Evolutionary conservation across 202 grass and related monocot species (phyloP), one percentile per base, ranked within the genome.

Genomic region (Schoenoplectus tabernaemontani): DNA sequence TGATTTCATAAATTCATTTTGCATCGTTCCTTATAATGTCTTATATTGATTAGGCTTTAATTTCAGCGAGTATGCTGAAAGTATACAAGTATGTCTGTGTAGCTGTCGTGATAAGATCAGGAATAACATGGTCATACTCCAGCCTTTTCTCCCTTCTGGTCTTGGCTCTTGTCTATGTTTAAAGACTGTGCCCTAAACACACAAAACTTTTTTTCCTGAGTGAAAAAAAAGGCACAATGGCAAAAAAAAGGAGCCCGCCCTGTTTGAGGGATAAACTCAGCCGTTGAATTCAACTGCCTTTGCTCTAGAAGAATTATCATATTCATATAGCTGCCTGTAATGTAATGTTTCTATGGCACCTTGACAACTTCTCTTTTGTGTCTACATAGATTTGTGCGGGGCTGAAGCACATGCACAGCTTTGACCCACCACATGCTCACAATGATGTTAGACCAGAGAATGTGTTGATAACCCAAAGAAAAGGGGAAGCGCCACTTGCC

Each of bases 371-470:
- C 59, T 66, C 1, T 24, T 87, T 87, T 76, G 64, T 65, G 5
- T 72, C 62, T 64, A 79, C 86, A 37, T 78, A 97, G 93, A 80
- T 97, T 59, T 97, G 91, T 88, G 89, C 82, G 59, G 93, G 89
- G 66, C 23, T 97, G 66, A 93, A 93, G 73, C 85, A 97, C 61
- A 91, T 97, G 93, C 93, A 97, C 83, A 91, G 89, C 82, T 97
- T 93, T 85, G 93, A 97, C 32, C 93, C 89, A 41, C 88, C 93
- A 46, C 91, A 90, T 83, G 91, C 91, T 32, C 93, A 93, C 72
- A 97, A 97, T 78, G 93, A 84, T 48, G 91, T 97, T 42, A 93
- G 91, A 77, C 93, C 93, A 61, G 91, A 84, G 61, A 97, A 93
- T 78, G 84, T 97, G 42, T 86, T 97, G 47, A 85, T 97, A 83